phyloP scores from a whole-genome alignment of 805 yeast species.

The Nakazawaea anatomiae region DNA sequence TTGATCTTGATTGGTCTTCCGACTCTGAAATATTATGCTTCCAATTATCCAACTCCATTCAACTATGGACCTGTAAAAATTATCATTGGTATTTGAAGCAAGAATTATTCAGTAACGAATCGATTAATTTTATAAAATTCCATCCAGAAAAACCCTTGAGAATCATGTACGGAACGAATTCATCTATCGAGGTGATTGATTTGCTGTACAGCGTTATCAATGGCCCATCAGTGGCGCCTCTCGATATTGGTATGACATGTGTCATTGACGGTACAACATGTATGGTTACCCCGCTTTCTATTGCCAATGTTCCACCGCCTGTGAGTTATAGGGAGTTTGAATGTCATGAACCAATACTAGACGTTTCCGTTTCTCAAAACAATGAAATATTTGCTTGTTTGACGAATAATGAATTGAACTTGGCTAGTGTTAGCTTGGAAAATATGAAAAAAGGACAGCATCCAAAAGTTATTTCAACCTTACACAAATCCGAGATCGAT shows the following conservation, averaged over 20 bases:
- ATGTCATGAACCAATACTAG: constrained; percentile 48
- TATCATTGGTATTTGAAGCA: constrained; percentile 95
- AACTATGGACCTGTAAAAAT: constrained; percentile 86
- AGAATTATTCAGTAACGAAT: constrained; percentile 42
- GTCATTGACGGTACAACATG: constrained; percentile 75
- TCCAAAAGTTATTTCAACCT: constrained; percentile 33
- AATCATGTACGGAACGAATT: constrained; percentile 55
- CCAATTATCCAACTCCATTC: constrained; percentile 55
- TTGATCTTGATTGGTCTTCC: constrained; percentile 68
- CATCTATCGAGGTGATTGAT: constrained; percentile 56
- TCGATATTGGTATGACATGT: constrained; percentile 71
- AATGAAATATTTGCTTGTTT: constrained; percentile 57
- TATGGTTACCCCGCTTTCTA: constrained; percentile 72
- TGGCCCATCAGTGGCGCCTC: constrained; percentile 66
- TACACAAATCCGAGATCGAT: constrained; percentile 26
- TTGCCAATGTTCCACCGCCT: constrained; percentile 96
- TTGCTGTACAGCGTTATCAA: constrained; percentile 54
- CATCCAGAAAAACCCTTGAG: constrained; percentile 87
- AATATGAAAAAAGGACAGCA: constrained; percentile 41
- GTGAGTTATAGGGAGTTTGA: constrained; percentile 65
- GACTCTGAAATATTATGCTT: constrained; percentile 76
- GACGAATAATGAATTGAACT: constrained; percentile 36
- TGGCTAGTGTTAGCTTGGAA: constrained; percentile 41
- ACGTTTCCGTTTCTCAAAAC: constrained; percentile 56
- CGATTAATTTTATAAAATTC: constrained; percentile 53